Base-by-base conservation (phyloP, 345 rosid species). In the Syzygium aqueum region DNA sequence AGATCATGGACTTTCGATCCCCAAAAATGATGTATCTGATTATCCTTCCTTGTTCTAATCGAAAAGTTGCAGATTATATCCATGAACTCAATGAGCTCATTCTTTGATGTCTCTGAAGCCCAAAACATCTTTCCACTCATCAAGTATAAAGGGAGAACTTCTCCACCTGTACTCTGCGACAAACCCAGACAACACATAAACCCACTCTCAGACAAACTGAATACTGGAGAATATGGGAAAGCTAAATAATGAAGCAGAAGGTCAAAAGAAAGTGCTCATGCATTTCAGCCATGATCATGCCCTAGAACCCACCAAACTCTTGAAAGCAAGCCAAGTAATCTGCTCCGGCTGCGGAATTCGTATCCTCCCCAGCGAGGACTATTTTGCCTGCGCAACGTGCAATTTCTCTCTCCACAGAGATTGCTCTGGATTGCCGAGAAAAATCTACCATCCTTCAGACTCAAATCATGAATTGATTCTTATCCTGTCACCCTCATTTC, bases 261-360 rank as follows among this genome's bases (percentile, higher is more conserved):
- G 23, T 51, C 85, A 40, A 56, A 80, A 57, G 73, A 28, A 28
- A 49, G 50, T 22, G 16, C 28, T 78, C 84, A 59, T 37, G 54
- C 88, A 87, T 57, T 87, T 84, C 86, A 84, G 86, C 43, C 88
- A 87, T 51, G 30, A 28, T 25, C 88, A 87, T 33, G 84, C 57
- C 82, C 83, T 65, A 9, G 84, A 84, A 50, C 59, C 84, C 86
- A 59, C 88, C n/a, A 17, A 14, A 33, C 86, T 84, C 49, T 28
- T 40, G 37, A 28, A 23, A 28, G 51, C 25, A 9, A 65, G 59
- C 61, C 65, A 67, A 46, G 51, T 21, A 10, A 52, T 54, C 37
- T 87, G 84, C 52, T 87, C 59, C 30, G 84, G 88, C 10, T 87
- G 88, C 7, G 21, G 67, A 59, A 25, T 61, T 43, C 3, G 16